phyloP scores from a whole-genome alignment of 1,284 basidiomycete species.

The Moniliella sp. region DNA sequence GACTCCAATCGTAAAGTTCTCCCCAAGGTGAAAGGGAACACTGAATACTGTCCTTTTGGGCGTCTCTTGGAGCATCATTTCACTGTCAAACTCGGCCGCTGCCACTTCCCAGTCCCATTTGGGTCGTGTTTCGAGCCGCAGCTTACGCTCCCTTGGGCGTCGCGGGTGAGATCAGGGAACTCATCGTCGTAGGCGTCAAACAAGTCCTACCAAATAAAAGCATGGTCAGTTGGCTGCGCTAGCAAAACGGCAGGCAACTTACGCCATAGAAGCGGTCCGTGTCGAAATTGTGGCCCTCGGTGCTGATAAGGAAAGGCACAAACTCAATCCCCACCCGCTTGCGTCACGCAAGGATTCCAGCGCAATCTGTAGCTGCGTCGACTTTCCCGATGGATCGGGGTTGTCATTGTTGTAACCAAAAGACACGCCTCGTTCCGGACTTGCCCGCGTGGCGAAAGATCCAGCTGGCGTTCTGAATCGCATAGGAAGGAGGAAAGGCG shows the following conservation, averaged over 20 bases:
- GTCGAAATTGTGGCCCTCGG: conserved; percentile 42
- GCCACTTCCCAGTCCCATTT: conserved; percentile 15
- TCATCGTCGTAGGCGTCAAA: conserved; percentile 19
- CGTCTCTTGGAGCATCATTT: conserved; percentile 41
- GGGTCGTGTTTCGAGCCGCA: conserved; percentile 8
- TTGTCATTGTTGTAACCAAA: conserved; percentile 82
- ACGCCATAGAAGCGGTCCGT: conserved; percentile 64
- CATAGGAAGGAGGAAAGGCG: neutral
- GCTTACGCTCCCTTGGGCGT: conserved; percentile 7
- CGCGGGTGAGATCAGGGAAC: conserved; percentile 1
- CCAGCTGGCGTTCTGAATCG: neutral
- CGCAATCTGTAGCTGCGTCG: too few species aligned
- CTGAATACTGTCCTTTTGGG: conserved; percentile 70
- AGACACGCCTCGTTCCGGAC: conserved; percentile 67
- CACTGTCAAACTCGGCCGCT: conserved; percentile 25
- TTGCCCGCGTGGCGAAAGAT: conserved; percentile 45
- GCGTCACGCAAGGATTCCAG: too few species aligned
- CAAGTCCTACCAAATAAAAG: conserved; percentile 20
- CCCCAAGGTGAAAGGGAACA: conserved; percentile 55
- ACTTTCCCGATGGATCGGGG: too few species aligned
- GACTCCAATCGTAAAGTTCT: conserved; percentile 46
- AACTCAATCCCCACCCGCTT: conserved; percentile 47
- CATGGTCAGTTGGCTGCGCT: too few species aligned
- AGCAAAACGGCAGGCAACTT: too few species aligned
- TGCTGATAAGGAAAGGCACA: conserved; percentile 76